Evolutionary conservation across 306 rosid species (phyloP).

Genomic region (Corylus heterophylla): DNA sequence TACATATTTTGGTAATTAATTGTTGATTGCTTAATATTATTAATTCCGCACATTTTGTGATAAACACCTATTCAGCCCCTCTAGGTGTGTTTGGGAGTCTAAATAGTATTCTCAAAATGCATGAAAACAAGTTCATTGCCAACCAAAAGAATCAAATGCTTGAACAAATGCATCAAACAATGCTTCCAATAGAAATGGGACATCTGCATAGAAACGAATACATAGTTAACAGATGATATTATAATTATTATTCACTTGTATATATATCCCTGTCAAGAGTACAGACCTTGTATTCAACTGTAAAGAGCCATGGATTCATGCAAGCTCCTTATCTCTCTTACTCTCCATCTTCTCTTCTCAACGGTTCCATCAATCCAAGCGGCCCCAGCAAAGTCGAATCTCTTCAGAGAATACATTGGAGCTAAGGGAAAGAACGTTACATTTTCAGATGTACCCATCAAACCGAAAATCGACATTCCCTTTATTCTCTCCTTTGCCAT

Average conservation of each 20-base stretch:
- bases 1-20: too few species aligned
- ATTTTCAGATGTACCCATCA: slow-evolving; percentile 28
- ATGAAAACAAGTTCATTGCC: too few species aligned
- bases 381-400: slow-evolving; percentile 16
- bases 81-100: too few species aligned
- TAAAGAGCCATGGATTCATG: slow-evolving; percentile 14
- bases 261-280: not conserved
- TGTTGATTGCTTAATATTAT: too few species aligned
- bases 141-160: too few species aligned
- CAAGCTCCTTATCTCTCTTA: not conserved
- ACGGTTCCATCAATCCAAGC: slow-evolving; percentile 18
- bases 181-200: not conserved
- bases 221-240: slow-evolving; percentile 4
- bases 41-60: too few species aligned
- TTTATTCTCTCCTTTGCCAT: slow-evolving; percentile 36
- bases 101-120: too few species aligned
- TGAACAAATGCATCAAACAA: too few species aligned
- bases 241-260: not conserved
- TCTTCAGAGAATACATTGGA: slow-evolving; percentile 38
- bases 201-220: not conserved
- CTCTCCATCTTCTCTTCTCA: slow-evolving; percentile 16
- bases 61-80: too few species aligned
- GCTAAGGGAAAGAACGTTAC: slow-evolving; percentile 19
- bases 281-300: not conserved
- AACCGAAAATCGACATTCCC: slow-evolving; percentile 23